phyloP scores from a whole-genome alignment of 306 rosid genomes.

The Malus domestica region ASM211411v1 NC_041801.1:4491001-4491500 shows the following conservation, averaged over 20 bases:
- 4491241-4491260: slow-evolving; percentile 72
- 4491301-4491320: slow-evolving; percentile 26
- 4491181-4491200: neutral
- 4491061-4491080: slow-evolving; percentile 83
- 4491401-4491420: neutral
- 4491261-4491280: slow-evolving; percentile 74
- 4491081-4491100: slow-evolving; percentile 90
- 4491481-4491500: neutral
- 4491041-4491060: slow-evolving; percentile 80
- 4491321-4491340: neutral
- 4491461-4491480: neutral
- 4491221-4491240: slow-evolving; percentile 74
- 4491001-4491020: neutral
- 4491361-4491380: neutral
- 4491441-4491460: neutral
- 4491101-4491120: slow-evolving; percentile 78
- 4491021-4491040: slow-evolving; percentile 59
- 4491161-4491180: neutral
- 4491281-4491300: slow-evolving; percentile 70
- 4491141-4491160: neutral
- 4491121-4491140: slow-evolving; percentile 37
- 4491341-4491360: neutral
- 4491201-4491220: slow-evolving; percentile 73
- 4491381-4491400: neutral
- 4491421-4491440: neutral